Conservation (phyloP, 345 rosid genomes). For the Euclidium syriacum region DNA sequence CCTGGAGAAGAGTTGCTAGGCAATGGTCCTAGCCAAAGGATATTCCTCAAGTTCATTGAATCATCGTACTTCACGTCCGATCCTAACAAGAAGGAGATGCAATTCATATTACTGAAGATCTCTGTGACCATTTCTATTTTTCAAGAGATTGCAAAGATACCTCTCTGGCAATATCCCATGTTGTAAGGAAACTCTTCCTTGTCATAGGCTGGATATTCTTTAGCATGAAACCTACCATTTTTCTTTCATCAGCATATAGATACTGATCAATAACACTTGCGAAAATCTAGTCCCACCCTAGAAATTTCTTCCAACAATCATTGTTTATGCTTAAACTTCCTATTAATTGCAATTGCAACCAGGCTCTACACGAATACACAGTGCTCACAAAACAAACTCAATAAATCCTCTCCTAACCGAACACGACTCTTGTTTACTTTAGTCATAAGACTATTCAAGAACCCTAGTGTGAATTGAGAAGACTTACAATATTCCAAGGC, state of each 20-base stretch:
- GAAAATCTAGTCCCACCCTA: neutral
- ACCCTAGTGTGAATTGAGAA: neutral
- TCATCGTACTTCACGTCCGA: constrained; percentile 60
- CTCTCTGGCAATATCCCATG: constrained; percentile 89
- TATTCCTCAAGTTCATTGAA: constrained; percentile 82
- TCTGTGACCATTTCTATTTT: neutral
- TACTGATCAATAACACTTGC: neutral
- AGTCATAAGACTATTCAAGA: neutral
- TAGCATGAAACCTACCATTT: constrained; percentile 82
- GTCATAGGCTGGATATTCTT: constrained; percentile 81
- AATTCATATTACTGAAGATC: neutral
- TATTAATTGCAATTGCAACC: neutral
- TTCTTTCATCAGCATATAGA: constrained; percentile 4
- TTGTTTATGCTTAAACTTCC: neutral
- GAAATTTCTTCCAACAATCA: neutral
- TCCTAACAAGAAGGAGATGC: constrained; percentile 35
- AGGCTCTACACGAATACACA: neutral
- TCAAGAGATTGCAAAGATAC: constrained; percentile 30
- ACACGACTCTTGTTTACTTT: neutral
- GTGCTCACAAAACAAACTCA: neutral
- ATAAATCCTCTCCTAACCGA: neutral
- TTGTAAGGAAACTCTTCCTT: constrained; percentile 56
- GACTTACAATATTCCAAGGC: constrained; percentile 84
- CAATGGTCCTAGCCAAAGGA: constrained; percentile 92
- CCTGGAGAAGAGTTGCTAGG: constrained; percentile 47